A percentile compares a stretch with the other conserved stretches of the same genome.
Evolutionary conservation across 129 eudicot species (phyloP).

Genomic region (Pseudognaphalium luteoalbum): DNA sequence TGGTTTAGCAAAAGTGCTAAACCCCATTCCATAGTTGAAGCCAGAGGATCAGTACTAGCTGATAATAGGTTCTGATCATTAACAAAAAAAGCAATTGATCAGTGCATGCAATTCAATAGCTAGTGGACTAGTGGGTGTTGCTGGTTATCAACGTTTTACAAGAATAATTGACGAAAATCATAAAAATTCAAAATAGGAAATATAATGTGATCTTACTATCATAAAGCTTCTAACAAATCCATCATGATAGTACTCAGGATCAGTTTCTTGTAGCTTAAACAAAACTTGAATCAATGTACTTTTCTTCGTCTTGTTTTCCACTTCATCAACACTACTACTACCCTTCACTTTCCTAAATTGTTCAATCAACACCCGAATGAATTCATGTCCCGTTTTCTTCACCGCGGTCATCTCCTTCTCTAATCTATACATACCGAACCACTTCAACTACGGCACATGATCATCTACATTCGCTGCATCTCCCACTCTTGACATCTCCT

Average conservation of each 20-base stretch:
- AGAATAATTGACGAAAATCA: too few species aligned
- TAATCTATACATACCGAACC: slow-evolving; percentile 31
- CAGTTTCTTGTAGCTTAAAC: slow-evolving; percentile 23
- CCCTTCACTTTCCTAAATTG: slow-evolving; percentile 15
- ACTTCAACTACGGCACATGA: slow-evolving; percentile 46
- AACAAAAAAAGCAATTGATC: background rate
- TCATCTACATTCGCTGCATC: slow-evolving; percentile 40
- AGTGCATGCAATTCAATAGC: background rate
- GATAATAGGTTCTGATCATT: slow-evolving; percentile 22
- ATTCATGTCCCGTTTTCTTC: slow-evolving; percentile 35
- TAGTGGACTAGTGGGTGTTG: too few species aligned
- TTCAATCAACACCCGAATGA: slow-evolving; percentile 39
- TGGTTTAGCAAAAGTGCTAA: slow-evolving; percentile 42
- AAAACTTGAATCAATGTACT: slow-evolving; percentile 25
- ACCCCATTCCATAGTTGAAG: slow-evolving; percentile 45
- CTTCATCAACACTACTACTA: background rate
- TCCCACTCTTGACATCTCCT: slow-evolving; percentile 29
- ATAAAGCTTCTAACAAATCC: slow-evolving; percentile 21
- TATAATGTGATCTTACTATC: slow-evolving; percentile 20
- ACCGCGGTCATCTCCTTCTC: slow-evolving; percentile 30
- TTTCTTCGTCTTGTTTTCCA: background rate
- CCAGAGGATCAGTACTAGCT: slow-evolving; percentile 38
- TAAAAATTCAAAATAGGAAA: background rate
- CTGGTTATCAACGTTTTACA: too few species aligned
- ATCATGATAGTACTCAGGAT: slow-evolving; percentile 30